phyloP scores from a whole-genome alignment of 257 asterid species.

The Gynochthodes officinalis region DNA sequence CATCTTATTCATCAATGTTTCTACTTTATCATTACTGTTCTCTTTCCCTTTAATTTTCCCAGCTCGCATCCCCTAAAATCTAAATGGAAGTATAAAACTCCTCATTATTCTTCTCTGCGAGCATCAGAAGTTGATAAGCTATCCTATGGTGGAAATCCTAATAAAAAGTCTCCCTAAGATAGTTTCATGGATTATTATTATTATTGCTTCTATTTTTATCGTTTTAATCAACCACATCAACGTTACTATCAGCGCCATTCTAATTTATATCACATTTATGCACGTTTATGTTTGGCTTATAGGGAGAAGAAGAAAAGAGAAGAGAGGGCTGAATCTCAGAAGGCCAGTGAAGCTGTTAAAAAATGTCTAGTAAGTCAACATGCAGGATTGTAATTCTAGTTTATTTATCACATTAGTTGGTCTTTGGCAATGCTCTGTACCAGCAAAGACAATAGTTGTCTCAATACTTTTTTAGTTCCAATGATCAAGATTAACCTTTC shows the following conservation, averaged over 20 bases:
- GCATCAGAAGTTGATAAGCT: background rate
- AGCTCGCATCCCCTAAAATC: background rate
- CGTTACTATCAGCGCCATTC: background rate
- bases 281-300: conserved; percentile 12
- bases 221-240: too few relatives aligned
- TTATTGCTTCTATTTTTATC: background rate
- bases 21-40: background rate
- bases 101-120: background rate
- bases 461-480: background rate
- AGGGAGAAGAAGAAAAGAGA: conserved; percentile 93
- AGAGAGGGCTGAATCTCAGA: conserved; percentile 74
- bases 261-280: background rate
- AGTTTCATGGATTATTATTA: background rate
- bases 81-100: background rate
- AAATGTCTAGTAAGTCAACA: conserved; percentile 40
- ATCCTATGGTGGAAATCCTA: background rate
- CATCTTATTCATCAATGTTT: background rate
- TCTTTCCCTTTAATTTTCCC: background rate
- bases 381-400: conserved; percentile 28
- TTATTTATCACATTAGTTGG: conserved; percentile 14
- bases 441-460: background rate
- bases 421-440: conserved; percentile 8
- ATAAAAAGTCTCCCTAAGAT: background rate
- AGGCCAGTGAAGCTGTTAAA: conserved; percentile 78
- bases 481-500: background rate